Evolutionary conservation across 2,329 filamentous ascomycete genomes (phyloP).

Genomic region (Diaporthe humulicola): DNA sequence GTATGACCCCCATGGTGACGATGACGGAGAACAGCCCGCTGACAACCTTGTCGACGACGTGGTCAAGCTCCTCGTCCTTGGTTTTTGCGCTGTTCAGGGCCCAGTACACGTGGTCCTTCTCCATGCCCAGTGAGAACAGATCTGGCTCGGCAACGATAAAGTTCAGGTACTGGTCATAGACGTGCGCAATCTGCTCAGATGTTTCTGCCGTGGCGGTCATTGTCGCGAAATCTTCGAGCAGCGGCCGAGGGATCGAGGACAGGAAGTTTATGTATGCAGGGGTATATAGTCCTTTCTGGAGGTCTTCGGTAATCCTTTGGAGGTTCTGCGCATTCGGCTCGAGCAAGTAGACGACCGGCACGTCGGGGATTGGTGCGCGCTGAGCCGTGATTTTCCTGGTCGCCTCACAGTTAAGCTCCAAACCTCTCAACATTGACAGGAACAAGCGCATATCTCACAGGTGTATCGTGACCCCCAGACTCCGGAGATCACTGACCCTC

Average conservation of each 20-base stretch:
- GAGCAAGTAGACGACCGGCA: conserved; percentile 95
- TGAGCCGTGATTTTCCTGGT: conserved; percentile 82
- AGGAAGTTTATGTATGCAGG: conserved; percentile 98
- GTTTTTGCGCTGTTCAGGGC: conserved; percentile 95
- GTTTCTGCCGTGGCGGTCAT: conserved; percentile 88
- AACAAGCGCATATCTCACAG: conserved; percentile 68
- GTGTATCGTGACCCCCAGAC: conserved; percentile 97
- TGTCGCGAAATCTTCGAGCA: conserved; percentile 94
- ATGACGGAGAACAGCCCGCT: conserved; percentile 97
- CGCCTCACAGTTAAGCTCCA: conserved; percentile 13
- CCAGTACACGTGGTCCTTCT: conserved; percentile 92
- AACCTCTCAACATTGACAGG: background rate
- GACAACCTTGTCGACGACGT: conserved; percentile 90
- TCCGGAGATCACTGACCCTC: conserved; percentile 90
- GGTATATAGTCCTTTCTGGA: conserved; percentile 89
- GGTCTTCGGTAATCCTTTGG: conserved; percentile 84
- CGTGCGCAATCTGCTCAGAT: conserved; percentile 89
- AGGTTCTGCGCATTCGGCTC: conserved; percentile 89
- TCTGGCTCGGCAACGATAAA: conserved; percentile 97
- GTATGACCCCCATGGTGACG: conserved; percentile 98
- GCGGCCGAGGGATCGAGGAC: conserved; percentile 88
- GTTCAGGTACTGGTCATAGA: conserved; percentile 97
- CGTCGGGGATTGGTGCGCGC: conserved; percentile 93
- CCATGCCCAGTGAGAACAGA: conserved; percentile 93
- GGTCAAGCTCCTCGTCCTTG: conserved; percentile 89